Evolutionary conservation across 1,139 yeast genomes (phyloP), one percentile per base, ranked within the genome.

Genomic region (Hemisphaericaspora lyxosophila): DNA sequence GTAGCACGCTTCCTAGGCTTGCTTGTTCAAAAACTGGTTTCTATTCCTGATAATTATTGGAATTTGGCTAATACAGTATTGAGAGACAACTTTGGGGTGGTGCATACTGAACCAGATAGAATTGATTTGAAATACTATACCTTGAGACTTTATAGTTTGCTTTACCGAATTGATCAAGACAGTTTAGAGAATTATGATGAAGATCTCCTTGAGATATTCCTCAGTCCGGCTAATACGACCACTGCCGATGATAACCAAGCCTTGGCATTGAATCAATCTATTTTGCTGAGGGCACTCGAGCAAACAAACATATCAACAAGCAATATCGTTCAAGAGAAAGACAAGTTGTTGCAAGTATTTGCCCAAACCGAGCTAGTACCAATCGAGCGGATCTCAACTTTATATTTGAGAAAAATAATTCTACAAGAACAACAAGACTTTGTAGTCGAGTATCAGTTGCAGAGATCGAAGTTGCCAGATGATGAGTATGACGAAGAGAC

Each of bases 361-460:
- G 29, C 48, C 1, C 31, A 45, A 2, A 50, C 62, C 7, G 49
- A 50, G n/a, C 61, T 57, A 35, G 46, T 54, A 7, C 45, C 49
- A 2, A 50, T 65, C 22, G 68, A 67, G 50, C 60, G 78, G 45
- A 53, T 70, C 3, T 67, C 71, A 7, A 62, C 64, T 6, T 41
- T 50, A 2, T 46, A 75, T 7, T 58, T 80, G 34, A 59, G 59
- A 24, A 54, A 52, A 23, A 43, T 68, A 16, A 65, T 78, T 6
- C 35, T 54, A 9, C 51, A 51, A 6, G 61, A 51, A 28, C 84
- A 83, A 50, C 80, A 79, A 50, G 79, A 77, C 19, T 60, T 74
- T 33, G 83, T 81, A 4, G 70, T 84, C 34, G 87, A 84, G 38
- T 76, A 71, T 49, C 84, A 82, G 41, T 63, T 84, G 40, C 57